Percentiles rank a stretch among this genome's conserved stretches.
phyloP scores from a whole-genome alignment of 768 basidiomycete genomes.

The Trametes cingulata region DNA sequence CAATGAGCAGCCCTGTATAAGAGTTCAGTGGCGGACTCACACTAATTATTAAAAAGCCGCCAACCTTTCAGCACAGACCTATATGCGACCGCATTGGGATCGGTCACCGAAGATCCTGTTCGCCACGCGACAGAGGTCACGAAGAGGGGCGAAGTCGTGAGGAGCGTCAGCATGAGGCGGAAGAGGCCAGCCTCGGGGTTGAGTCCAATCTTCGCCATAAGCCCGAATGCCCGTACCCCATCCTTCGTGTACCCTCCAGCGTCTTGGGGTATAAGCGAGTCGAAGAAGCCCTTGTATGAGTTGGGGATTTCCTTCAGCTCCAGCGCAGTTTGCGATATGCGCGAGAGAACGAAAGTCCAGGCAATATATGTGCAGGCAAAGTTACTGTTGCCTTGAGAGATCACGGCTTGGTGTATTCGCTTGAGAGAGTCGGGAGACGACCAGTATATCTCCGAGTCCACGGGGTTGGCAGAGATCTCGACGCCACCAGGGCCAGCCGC shows the following conservation, averaged over 20 bases:
- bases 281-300: conserved; percentile 56
- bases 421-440: conserved; percentile 63
- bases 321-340: conserved; percentile 49
- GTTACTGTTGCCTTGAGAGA: conserved; percentile 58
- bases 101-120: conserved; percentile 64
- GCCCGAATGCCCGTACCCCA: conserved; percentile 51
- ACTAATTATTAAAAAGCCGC: conserved; percentile 13
- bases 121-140: conserved; percentile 73
- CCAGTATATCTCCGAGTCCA: conserved; percentile 53
- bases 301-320: conserved; percentile 53
- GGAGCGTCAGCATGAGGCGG: conserved; percentile 51
- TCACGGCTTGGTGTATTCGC: conserved; percentile 67
- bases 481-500: conserved; percentile 53
- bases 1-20: conserved; percentile 68
- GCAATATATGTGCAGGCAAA: conserved; percentile 72
- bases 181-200: conserved; percentile 62
- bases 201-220: conserved; percentile 64
- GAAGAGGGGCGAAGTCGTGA: conserved; percentile 74
- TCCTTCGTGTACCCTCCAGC: conserved; percentile 53
- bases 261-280: conserved; percentile 46
- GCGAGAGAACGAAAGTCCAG: conserved; percentile 83
- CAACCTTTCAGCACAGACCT: conserved; percentile 84
- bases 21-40: conserved; percentile 11
- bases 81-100: conserved; percentile 77
- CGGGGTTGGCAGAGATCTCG: conserved; percentile 53